Percentiles rank a stretch among this genome's conserved stretches.
Evolutionary conservation across 2,329 filamentous ascomycete genomes (phyloP).

Genomic region (Volutella citrinella): DNA sequence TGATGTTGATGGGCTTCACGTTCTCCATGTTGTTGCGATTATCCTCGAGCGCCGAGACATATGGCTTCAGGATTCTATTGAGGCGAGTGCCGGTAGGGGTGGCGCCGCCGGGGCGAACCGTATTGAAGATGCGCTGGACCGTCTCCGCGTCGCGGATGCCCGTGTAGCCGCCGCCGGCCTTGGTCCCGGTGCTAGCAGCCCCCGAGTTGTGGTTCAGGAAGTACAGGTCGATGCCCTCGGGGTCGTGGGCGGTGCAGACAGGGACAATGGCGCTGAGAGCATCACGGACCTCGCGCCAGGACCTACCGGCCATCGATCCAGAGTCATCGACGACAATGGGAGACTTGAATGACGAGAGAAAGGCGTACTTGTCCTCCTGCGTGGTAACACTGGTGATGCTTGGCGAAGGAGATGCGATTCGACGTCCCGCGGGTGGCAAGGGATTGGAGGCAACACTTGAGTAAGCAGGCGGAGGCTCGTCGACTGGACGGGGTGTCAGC

Average conservation of each 20-base stretch:
- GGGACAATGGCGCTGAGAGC: slow-evolving; percentile 74
- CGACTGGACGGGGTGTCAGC: no score
- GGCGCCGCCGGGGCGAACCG: slow-evolving; percentile 58
- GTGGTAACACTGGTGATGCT: slow-evolving; percentile 30
- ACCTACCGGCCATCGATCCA: slow-evolving; percentile 75
- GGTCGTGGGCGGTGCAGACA: slow-evolving; percentile 76
- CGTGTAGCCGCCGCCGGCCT: slow-evolving; percentile 54
- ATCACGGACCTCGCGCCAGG: slow-evolving; percentile 71
- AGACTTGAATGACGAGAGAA: slow-evolving; percentile 79
- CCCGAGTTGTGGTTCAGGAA: slow-evolving; percentile 72
- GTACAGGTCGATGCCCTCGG: slow-evolving; percentile 85
- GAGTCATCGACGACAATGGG: slow-evolving; percentile 90
- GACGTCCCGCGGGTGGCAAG: slow-evolving; percentile 8
- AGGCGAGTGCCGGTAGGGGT: slow-evolving; percentile 77
- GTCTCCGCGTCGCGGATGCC: slow-evolving; percentile 57
- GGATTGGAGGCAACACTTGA: slow-evolving; percentile 11
- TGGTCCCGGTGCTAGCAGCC: slow-evolving; percentile 32
- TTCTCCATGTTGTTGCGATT: slow-evolving; percentile 35
- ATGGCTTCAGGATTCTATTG: slow-evolving; percentile 68
- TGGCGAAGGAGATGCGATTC: slow-evolving; percentile 12
- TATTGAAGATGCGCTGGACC: slow-evolving; percentile 69
- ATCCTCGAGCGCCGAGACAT: slow-evolving; percentile 49
- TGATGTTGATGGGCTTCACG: slow-evolving; percentile 82
- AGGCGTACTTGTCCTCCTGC: slow-evolving; percentile 68
- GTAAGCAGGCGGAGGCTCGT: slow-evolving; percentile 36